These are phyloP conservation scores for Ceratocystis huliohia DNA, from an alignment of 2,329 filamentous ascomycete species.

Conservation along the genomic window DNA sequence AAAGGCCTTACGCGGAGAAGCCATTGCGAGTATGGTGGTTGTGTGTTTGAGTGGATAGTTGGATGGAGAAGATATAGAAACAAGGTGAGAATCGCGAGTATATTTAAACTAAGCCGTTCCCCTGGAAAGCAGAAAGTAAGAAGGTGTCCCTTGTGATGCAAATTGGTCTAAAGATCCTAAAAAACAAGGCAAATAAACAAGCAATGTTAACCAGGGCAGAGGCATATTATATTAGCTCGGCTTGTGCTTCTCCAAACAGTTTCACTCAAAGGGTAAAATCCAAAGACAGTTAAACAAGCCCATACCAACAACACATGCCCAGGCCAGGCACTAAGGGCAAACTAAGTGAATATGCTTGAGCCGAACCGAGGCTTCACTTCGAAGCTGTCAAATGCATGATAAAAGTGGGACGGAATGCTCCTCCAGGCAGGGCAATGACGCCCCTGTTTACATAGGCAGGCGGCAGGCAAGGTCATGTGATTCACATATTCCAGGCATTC, in stretches of 20 bases:
- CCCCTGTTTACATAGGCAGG: neutral
- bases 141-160: no score
- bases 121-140: neutral
- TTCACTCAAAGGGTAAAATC: neutral
- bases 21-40: conserved; percentile 40
- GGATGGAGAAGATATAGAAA: conserved; percentile 12
- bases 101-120: neutral
- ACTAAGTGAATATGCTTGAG: neutral
- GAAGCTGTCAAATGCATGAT: neutral
- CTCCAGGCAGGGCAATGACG: neutral
- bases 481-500: neutral
- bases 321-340: no score
- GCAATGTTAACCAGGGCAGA: neutral
- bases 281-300: neutral
- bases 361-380: conserved; percentile 16
- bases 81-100: neutral
- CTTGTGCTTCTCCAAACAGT: neutral
- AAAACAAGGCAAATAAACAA: neutral
- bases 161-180: neutral
- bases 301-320: neutral
- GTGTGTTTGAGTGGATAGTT: conserved; percentile 10
- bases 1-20: conserved; percentile 59
- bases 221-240: neutral
- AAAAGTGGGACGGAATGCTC: neutral
- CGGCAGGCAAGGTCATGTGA: neutral